Evolutionary conservation across 495 filamentous ascomycete genomes (phyloP), one percentile per base, ranked within the genome.

Genomic region (Evansstolkia leycettana): DNA sequence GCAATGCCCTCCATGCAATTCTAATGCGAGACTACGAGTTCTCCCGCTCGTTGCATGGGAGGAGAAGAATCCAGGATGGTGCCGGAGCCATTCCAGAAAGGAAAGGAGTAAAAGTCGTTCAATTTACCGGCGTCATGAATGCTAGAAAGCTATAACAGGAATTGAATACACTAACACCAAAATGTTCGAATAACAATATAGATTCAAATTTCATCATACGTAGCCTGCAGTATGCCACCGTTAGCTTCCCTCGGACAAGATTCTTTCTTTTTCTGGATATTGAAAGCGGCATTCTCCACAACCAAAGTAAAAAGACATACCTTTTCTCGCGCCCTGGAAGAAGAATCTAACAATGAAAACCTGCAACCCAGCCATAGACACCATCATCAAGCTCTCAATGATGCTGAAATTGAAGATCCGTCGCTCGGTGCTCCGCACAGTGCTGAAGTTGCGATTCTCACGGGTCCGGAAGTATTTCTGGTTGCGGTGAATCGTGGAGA

Each of bases 391-490:
- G 42, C 78, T 77, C 65, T 99, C 92, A 38, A 95, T 80, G 31
- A 99, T 67, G 50, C 84, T 93, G 62, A 99, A 95, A 57, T 95
- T 95, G 62, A 94, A 89, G 45, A 99, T 96, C 29, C 92, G 70
- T 43, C 70, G 72, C 67, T 99, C 92, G 18, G 92, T 99, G 60
- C 86, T 94, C 54, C 86, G 72, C 36, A 99, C 92, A 4, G 92
- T 99, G 60, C 84, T 93, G 63, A 96, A 94, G 58, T 99, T 99
- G 31, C 92, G 75, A 69, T 99, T 96, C 68, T 99, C 92, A 42
- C 92, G 77, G 2, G 92, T 99, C 20, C 92, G 83, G 78, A 99
- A 99, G 64, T 96, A 96, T 55, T 96, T 96, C 55, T 99, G 92
- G 66, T 94, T 94, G 31, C 92, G 78, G 12, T 84, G 84, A 53